Percentiles rank a stretch among this genome's conserved stretches.
Evolutionary conservation across 31 red algal genomes (phyloP).

Genomic region (Asparagopsis taxiformis): DNA sequence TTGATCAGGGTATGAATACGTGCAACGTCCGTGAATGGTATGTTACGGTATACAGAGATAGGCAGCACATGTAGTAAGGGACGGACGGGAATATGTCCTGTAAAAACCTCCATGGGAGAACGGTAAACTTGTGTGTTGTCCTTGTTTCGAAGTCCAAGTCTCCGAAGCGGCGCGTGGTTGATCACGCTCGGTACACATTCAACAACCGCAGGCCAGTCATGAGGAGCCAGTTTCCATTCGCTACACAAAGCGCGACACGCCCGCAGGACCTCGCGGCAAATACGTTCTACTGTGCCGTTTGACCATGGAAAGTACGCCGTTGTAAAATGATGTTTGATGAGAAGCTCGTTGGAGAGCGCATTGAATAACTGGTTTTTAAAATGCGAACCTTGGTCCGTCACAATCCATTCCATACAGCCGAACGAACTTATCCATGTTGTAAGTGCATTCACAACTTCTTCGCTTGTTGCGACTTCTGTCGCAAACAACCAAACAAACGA

Average conservation of each 20-base stretch:
- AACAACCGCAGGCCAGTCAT: constrained; percentile 8
- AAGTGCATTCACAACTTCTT: constrained; percentile 1
- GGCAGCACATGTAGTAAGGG: constrained; percentile 23
- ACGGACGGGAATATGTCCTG: constrained; percentile 19
- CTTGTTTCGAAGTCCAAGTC: not conserved
- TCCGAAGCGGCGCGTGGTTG: constrained; percentile 29
- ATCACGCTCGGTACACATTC: constrained; percentile 41
- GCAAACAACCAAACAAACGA: constrained; percentile 14
- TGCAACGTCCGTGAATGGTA: not conserved
- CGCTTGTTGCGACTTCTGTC: not conserved
- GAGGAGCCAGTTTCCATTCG: not conserved
- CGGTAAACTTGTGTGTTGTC: constrained; percentile 6
- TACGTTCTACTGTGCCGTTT: not conserved
- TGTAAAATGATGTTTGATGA: constrained; percentile 1
- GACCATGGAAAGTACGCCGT: not conserved
- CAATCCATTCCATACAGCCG: not conserved
- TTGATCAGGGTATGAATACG: not conserved
- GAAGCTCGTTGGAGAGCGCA: not conserved
- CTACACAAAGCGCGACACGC: not conserved
- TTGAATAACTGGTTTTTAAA: constrained; percentile 5
- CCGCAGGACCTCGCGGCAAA: not conserved
- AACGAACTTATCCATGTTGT: constrained; percentile 2
- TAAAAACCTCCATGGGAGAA: constrained; percentile 41
- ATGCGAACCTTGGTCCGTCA: constrained; percentile 20
- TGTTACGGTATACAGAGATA: not conserved